Evolutionary conservation across 1,139 yeast genomes (phyloP), one percentile per base, ranked within the genome.

Genomic region (Ogataea hybrid): DNA sequence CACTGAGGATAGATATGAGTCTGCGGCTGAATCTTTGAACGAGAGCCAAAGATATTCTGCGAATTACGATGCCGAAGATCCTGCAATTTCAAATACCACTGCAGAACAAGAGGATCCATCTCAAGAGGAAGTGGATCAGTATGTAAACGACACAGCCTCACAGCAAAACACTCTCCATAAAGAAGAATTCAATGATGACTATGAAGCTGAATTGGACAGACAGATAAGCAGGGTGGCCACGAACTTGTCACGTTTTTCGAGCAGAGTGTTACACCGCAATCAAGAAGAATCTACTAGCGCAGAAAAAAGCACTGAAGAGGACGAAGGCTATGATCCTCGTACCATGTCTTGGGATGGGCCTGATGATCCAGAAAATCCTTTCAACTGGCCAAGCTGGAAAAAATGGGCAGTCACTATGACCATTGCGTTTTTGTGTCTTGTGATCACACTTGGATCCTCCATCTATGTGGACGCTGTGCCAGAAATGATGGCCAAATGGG

Each of bases 381-480:
- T 69, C 46, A 82, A 81, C 58, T 83, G 88, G 87, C 71, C 84
- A 2, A 20, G 41, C 1, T 67, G 75, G 73, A 79, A 73, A 55
- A 80, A 75, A 62, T 82, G 89, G 88, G 61, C 63, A 43, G 67
- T 78, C 41, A 81, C 89, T 0, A 70, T 78, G 73, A 71, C 78
- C 1, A 77, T 80, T 6, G 88, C 89, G 0, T 47, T 69, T 21
- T 67, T 79, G 41, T 82, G 89, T 68, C 69, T 83, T 37, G 82
- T 79, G 41, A 83, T 82, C 34, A 77, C 87, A 0, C 71, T 83
- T 57, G 89, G 90, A 18, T 80, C 88, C 0, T 83, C 90, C 0
- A 67, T 83, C 43, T 83, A 71, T 54, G 83, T 81, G 21, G 73
- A 77, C 44, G 83, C 86, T 44, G 73, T 79, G 4, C 74, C 77